Conservation (phyloP, 1,284 basidiomycete species). For the Hemileia vastatrix region DNA sequence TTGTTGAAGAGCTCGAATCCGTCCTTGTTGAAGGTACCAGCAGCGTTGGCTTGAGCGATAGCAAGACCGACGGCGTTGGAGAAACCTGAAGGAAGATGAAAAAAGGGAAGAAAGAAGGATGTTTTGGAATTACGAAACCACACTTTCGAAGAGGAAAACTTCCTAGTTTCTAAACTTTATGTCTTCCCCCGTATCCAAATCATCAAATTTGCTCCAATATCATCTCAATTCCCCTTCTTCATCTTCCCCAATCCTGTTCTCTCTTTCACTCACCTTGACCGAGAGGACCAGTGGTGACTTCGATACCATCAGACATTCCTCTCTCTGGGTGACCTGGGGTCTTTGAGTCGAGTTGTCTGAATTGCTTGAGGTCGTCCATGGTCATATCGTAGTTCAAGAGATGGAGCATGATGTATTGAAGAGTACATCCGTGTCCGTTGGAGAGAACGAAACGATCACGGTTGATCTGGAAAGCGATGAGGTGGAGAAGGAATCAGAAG, state of each 20-base stretch:
- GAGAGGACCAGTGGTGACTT: conserved; percentile 91
- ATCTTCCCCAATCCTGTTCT: too few relatives aligned
- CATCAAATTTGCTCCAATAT: not conserved
- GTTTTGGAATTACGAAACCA: not conserved
- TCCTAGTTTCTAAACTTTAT: too few relatives aligned
- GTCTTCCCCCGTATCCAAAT: not conserved
- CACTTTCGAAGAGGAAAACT: too few relatives aligned
- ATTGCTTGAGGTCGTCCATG: conserved; percentile 66
- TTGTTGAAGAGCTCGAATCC: conserved; percentile 76
- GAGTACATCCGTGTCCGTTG: conserved; percentile 47
- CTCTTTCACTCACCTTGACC: conserved; percentile 60
- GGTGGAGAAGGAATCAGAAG: too few relatives aligned
- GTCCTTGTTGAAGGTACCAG: conserved; percentile 78
- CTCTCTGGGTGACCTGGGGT: conserved; percentile 72
- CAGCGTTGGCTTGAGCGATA: conserved; percentile 82
- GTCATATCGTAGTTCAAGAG: conserved; percentile 48
- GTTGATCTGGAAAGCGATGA: conserved; percentile 21
- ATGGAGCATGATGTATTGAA: conserved; percentile 49
- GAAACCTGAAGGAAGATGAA: conserved; percentile 48
- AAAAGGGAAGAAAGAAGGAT: not conserved
- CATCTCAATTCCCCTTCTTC: not conserved
- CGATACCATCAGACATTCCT: conserved; percentile 79
- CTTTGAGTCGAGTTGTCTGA: conserved; percentile 62
- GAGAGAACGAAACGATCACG: conserved; percentile 48
- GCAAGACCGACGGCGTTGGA: conserved; percentile 86